Base-by-base conservation (phyloP, 768 basidiomycete species). In the Hirschioporus abietinus region DNA sequence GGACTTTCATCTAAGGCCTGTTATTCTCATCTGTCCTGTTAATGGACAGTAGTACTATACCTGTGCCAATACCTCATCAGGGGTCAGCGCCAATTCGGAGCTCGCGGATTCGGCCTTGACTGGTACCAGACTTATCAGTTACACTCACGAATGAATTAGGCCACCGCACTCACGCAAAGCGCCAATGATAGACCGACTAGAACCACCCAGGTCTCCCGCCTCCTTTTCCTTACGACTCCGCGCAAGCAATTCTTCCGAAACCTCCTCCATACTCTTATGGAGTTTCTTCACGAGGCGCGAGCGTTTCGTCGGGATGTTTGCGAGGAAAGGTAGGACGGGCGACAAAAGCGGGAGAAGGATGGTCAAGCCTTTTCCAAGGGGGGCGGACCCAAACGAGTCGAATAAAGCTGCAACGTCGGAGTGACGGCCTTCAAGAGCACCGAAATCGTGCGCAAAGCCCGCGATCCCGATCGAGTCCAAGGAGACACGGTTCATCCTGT, bases 311-410 rank as follows among this genome's bases (percentile, higher is more conserved):
- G 81, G 81, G n/a, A 87, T 79, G 27, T 79, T 79, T 15, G 87
- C 71, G 61, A 88, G 81, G 58, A 83, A 78, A 1, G 87, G 87
- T 27, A 84, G 81, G 17, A 86, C 73, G 85, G 84, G 87, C 66
- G 88, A 86, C 25, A 88, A 76, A 57, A 88, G 84, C 57, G 85
- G 83, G 80, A 87, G 86, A 69, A 87, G 87, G 71, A 88, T 87
- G 2, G 85, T 85, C 61, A 83, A 81, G 20, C 42, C 42, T 15
- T 79, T 52, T 52, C 42, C 84, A 71, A 86, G 82, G 71, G 88
- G 82, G 61, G 82, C 83, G 72, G 87, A 87, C 23, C 85, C 88
- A 26, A 88, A 76, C 30, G 82, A 81, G 70, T 88, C 85, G 60
- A 88, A 74, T 10, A 85, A 78, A 68, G 83, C 80, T 23, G 84